Conservation (phyloP, 2,329 filamentous ascomycete species). For the Seiridium unicorne region DNA sequence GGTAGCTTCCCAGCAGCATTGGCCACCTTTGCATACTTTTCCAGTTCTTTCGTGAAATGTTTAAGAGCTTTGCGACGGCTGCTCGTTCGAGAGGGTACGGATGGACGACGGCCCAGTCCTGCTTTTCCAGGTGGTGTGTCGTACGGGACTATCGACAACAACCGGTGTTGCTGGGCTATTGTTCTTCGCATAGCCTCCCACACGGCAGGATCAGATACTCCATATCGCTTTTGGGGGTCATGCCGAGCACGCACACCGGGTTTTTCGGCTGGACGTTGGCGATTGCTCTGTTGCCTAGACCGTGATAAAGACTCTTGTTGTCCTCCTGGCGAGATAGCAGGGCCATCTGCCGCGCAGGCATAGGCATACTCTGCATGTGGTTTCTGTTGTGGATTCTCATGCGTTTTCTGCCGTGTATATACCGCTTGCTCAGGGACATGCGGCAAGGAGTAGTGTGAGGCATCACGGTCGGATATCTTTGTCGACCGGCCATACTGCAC, state of each 20-base stretch:
- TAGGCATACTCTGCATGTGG: not conserved
- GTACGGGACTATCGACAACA: conserved; percentile 32
- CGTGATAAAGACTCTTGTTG: not conserved
- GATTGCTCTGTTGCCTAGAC: not conserved
- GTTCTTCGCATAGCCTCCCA: conserved; percentile 44
- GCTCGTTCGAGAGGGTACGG: conserved; percentile 36
- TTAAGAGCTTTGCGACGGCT: conserved; percentile 41
- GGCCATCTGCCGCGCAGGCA: not conserved
- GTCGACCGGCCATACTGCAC: conserved; percentile 16
- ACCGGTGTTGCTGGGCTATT: conserved; percentile 42
- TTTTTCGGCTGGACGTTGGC: not conserved
- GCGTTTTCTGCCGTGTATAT: not conserved
- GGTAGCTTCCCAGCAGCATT: conserved; percentile 35
- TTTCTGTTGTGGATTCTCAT: not conserved
- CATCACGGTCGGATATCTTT: conserved; percentile 1
- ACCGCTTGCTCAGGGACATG: conserved; percentile 19
- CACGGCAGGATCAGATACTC: conserved; percentile 34
- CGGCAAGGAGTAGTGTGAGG: conserved; percentile 19
- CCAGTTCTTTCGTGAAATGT: conserved; percentile 38
- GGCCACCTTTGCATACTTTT: conserved; percentile 38
- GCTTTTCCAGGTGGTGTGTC: conserved; percentile 11
- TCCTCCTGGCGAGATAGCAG: not conserved
- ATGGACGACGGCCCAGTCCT: conserved; percentile 6
- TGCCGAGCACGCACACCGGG: not conserved
- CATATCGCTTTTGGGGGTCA: conserved; percentile 26